Evolutionary conservation across 331 rosid genomes (phyloP).

Genomic region (Malus hybrid): DNA sequence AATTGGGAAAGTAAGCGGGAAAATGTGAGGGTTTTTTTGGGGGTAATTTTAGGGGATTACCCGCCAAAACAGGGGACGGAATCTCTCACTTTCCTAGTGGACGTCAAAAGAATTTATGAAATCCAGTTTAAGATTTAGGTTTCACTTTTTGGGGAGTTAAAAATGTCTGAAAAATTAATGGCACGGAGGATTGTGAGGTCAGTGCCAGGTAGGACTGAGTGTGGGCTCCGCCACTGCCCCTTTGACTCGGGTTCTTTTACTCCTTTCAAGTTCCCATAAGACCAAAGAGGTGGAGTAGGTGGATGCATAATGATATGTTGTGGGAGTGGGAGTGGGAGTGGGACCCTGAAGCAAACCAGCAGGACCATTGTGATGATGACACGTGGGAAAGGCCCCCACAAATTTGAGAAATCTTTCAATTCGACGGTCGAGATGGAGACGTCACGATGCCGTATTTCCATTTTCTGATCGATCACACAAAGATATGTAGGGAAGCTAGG

Average conservation of each 20-base stretch:
- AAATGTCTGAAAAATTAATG: neutral
- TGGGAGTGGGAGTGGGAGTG: neutral
- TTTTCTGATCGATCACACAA: neutral
- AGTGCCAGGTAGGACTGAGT: slow-evolving; percentile 29
- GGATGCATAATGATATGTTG: slow-evolving; percentile 28
- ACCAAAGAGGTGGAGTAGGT: slow-evolving; percentile 44
- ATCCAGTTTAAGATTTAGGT: slow-evolving; percentile 35
- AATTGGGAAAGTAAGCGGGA: slow-evolving; percentile 43
- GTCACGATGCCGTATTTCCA: too few relatives aligned
- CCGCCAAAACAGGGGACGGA: slow-evolving; percentile 59
- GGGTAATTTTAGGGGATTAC: slow-evolving; percentile 27
- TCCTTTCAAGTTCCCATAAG: slow-evolving; percentile 11
- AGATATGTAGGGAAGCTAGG: neutral
- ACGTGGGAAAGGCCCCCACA: neutral
- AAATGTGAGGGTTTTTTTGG: slow-evolving; percentile 19
- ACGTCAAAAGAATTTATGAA: slow-evolving; percentile 62
- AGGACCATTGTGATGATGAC: neutral
- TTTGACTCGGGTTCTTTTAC: slow-evolving; percentile 34
- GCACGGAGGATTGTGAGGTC: neutral
- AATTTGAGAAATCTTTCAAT: neutral
- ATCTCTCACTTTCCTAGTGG: slow-evolving; percentile 59
- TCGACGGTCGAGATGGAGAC: neutral
- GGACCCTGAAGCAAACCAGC: neutral
- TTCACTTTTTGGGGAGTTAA: neutral
- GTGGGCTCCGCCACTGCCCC: slow-evolving; percentile 37